Base-by-base conservation (phyloP, 768 basidiomycete genomes). In the button mushroom (Agaricus bisporus) region DNA sequence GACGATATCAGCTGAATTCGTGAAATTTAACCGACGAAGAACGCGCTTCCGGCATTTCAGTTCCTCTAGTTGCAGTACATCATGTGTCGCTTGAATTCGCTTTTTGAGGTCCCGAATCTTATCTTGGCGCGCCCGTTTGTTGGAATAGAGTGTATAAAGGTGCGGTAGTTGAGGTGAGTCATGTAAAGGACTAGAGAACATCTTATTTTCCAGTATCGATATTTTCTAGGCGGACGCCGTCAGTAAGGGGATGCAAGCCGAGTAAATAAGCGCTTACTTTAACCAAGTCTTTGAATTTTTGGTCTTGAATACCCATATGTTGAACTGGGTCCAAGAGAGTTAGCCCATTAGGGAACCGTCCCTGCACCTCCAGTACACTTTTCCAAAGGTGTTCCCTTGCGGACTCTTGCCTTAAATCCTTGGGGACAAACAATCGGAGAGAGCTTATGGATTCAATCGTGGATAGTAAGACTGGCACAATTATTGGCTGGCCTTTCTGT, bases 271-370 rank as follows among this genome's bases (percentile, higher is more conserved):
- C 49, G 39, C 38, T 12, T 53, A 93, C 95, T 70, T 90, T 81
- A 51, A 98, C 79, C 0, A 98, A 78, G 45, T 84, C 82, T 63
- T 82, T 82, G 73, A 99, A 99, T 60, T 89, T 92, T 35, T 91
- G 89, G 60, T 98, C 97, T 54, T 88, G 91, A 66, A 99, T 97
- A 9, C 84, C 86, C 93, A 98, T 94, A 65, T 98, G 92, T 63
- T 90, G 78, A 26, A 98, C 74, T 0, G 97, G 97, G 64, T 98
- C 97, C 10, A 99, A 75, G 7, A 95, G 70, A 0, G 88, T 73
- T 51, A 98, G 82, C 1, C 93, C 94, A 43, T 91, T 81, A 0
- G 93, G 90, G 70, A 94, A 94, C 46, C 95, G 80, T 52, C 85
- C 79, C 55, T 94, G 85, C n/a, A 97, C 91, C 66, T 98, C 95